Conservation (phyloP, 352 stramenopile genomes). For the Nothophytophthora sp. region DNA sequence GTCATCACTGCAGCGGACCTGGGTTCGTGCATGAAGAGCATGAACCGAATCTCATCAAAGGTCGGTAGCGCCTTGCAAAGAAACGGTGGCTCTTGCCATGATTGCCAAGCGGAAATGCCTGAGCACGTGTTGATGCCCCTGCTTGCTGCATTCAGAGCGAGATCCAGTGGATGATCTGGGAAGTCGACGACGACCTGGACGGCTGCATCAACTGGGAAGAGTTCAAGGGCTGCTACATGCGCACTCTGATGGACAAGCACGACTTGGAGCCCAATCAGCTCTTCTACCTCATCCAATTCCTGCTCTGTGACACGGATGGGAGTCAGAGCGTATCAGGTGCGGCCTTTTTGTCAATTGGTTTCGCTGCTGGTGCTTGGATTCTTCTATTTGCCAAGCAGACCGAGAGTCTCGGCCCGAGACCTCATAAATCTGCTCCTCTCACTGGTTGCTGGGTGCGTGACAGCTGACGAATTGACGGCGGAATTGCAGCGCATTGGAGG, state of each 20-base stretch:
- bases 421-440: neutral
- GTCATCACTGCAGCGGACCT: constrained; percentile 46
- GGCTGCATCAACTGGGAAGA: constrained; percentile 91
- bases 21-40: constrained; percentile 40
- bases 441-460: neutral
- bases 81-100: neutral
- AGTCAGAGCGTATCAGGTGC: constrained; percentile 87
- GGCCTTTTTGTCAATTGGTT: neutral
- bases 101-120: no score
- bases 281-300: constrained; percentile 95
- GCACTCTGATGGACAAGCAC: constrained; percentile 90
- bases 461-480: constrained; percentile 47
- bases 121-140: neutral
- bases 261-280: constrained; percentile 93
- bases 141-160: constrained; percentile 70
- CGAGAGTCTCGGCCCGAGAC: no score
- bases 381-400: constrained; percentile 2
- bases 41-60: constrained; percentile 38
- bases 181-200: constrained; percentile 96
- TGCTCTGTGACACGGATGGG: constrained; percentile 92
- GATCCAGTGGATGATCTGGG: constrained; percentile 97
- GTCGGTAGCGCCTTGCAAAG: constrained; percentile 14
- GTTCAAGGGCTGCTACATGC: constrained; percentile 91
- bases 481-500: constrained; percentile 50
- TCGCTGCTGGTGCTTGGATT: neutral